phyloP scores from a whole-genome alignment of 805 yeast species.

The Grigorovia jiainica region DNA sequence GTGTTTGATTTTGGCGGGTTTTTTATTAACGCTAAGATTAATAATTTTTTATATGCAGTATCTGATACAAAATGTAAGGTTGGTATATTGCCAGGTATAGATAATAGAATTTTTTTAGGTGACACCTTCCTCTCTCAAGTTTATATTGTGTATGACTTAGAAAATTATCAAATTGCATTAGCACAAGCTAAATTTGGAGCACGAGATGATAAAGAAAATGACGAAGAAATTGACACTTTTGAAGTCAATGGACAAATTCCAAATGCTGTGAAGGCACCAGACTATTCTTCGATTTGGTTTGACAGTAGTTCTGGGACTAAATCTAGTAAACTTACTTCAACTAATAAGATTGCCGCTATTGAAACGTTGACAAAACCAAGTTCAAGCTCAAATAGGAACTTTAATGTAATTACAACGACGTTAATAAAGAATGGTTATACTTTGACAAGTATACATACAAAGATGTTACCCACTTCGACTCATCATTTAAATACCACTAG shows the following conservation, averaged over 20 bases:
- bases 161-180: slow-evolving; percentile 35
- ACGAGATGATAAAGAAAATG: background rate
- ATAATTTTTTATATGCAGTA: slow-evolving; percentile 24
- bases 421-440: too few relatives aligned
- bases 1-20: slow-evolving; percentile 55
- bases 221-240: slow-evolving; percentile 38
- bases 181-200: slow-evolving; percentile 40
- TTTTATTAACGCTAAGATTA: slow-evolving; percentile 42
- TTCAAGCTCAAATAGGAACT: too few relatives aligned
- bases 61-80: slow-evolving; percentile 32
- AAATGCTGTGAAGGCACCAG: slow-evolving; percentile 38
- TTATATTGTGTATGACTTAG: slow-evolving; percentile 52
- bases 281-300: slow-evolving; percentile 37
- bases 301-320: too few relatives aligned
- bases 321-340: too few relatives aligned
- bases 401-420: too few relatives aligned
- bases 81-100: slow-evolving; percentile 28
- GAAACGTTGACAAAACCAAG: too few relatives aligned
- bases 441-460: too few relatives aligned
- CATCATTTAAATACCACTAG: too few relatives aligned
- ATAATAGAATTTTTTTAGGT: slow-evolving; percentile 36
- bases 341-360: too few relatives aligned
- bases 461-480: too few relatives aligned
- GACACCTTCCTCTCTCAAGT: slow-evolving; percentile 48
- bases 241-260: slow-evolving; percentile 32